Evolutionary conservation across 768 basidiomycete species (phyloP).

Genomic region (Leccinum disarticulatum): DNA sequence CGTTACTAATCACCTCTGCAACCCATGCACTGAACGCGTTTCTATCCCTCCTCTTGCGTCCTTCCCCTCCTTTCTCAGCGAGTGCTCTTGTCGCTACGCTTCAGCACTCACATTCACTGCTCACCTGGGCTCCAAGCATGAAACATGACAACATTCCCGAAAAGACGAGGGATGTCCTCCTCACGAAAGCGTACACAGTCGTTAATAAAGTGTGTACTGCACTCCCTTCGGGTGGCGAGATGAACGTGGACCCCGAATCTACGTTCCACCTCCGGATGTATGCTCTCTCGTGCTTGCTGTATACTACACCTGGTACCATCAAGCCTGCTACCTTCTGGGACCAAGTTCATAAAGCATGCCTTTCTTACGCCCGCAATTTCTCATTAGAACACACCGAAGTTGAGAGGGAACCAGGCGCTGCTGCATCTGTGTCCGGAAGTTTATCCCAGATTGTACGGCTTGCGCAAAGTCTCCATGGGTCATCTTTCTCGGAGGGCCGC

Average conservation of each 20-base stretch:
- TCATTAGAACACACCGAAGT: slow-evolving; percentile 13
- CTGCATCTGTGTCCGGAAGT: slow-evolving; percentile 40
- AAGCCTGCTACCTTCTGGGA: slow-evolving; percentile 68
- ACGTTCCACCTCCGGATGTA: slow-evolving; percentile 42
- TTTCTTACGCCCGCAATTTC: slow-evolving; percentile 29
- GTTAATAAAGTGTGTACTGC: slow-evolving; percentile 38
- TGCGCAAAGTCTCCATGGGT: slow-evolving; percentile 38
- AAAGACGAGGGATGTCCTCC: slow-evolving; percentile 56
- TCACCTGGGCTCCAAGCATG: slow-evolving; percentile 53
- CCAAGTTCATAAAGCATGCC: slow-evolving; percentile 54
- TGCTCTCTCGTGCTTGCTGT: slow-evolving; percentile 47
- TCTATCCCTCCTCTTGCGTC: slow-evolving; percentile 28
- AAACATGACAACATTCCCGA: slow-evolving; percentile 37
- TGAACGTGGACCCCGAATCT: slow-evolving; percentile 15
- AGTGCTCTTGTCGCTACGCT: slow-evolving; percentile 34
- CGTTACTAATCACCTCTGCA: slow-evolving; percentile 60
- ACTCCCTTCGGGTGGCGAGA: slow-evolving; percentile 31
- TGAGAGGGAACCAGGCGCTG: slow-evolving; percentile 29
- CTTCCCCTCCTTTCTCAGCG: slow-evolving; percentile 18
- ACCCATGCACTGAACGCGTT: slow-evolving; percentile 49
- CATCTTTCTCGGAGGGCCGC: slow-evolving; percentile 46
- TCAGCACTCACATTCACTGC: slow-evolving; percentile 35
- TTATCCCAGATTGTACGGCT: slow-evolving; percentile 45
- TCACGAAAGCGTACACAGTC: slow-evolving; percentile 59
- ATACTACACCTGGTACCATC: slow-evolving; percentile 47